Base-by-base conservation (phyloP, 164 flowering plant species). In the Echeveria elegans region DNA sequence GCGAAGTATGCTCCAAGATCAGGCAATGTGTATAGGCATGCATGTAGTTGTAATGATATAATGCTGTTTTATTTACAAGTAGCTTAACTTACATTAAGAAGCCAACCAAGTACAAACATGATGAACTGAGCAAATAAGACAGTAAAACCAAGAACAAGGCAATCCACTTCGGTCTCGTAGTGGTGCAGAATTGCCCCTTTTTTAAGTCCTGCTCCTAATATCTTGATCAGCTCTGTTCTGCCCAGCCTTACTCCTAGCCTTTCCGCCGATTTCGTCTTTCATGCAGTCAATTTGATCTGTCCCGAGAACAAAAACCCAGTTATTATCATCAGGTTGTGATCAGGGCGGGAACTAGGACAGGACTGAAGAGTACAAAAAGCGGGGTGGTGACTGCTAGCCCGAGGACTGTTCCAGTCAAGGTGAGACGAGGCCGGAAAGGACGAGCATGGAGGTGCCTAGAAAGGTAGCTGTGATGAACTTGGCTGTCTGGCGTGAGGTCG, bases 281-380 rank as follows among this genome's bases (percentile, higher is more conserved):
- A 40, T 24, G 18, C 37, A 32, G 11, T 63, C 66, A 23, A 63
- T 23, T 28, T 63, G 41, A 21, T n/a, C 47, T 47, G 41, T 7
- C 41, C 41, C 2, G 92, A 73, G 43, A 80, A 72, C 71, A 85
- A 31, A 63, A 87, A 78, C 9, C 88, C 86, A 24, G 78, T 31
- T 2, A 70, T 56, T 14, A 65, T 66, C 69, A 84, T 56, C 64
- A 76, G 50, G 77, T 1, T 4, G 68, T 74, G 28, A 74, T 74
- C 63, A 37, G 84, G 0, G 86, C 85, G 0, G 87, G 90, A 34
- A 86, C 79, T n/a, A 86, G 47, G 14, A 86, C 30, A 1, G 90
- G 88, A 38, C 88, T 86, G 70, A 82, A 81, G 47, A 84, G 32
- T 4, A 84, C 82, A 53, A 86, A 65, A 1, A 80, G 21, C 1